Percentiles rank a stretch among this genome's conserved stretches.
phyloP scores from a whole-genome alignment of 2,329 filamentous ascomycete species.

The Magnaporthiopsis incrustans region DNA sequence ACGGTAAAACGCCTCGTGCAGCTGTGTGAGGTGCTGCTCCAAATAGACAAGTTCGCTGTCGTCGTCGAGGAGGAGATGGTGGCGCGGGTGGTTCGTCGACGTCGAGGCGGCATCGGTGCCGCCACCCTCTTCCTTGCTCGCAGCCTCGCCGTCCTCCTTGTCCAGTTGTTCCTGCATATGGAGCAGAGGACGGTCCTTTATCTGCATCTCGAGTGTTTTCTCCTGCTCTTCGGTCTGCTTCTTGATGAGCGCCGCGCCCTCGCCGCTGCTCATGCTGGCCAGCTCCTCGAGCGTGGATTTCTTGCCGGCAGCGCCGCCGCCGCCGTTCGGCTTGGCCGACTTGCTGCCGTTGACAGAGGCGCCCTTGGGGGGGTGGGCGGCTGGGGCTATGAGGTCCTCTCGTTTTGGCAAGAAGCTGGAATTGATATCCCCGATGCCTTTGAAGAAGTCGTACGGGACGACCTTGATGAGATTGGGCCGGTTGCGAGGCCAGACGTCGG shows the following conservation, averaged over 20 bases:
- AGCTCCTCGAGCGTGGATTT: slow-evolving; percentile 59
- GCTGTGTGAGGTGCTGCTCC: slow-evolving; percentile 62
- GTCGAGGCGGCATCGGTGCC: slow-evolving; percentile 22
- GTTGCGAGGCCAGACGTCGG: slow-evolving; percentile 91
- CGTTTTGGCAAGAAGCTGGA: slow-evolving; percentile 89
- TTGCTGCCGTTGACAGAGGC: not conserved
- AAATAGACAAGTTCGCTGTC: slow-evolving; percentile 75
- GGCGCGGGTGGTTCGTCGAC: slow-evolving; percentile 36
- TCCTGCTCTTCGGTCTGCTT: slow-evolving; percentile 80
- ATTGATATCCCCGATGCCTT: slow-evolving; percentile 97
- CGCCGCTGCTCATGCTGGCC: slow-evolving; percentile 65
- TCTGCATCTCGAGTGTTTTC: slow-evolving; percentile 77
- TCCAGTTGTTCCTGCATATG: slow-evolving; percentile 89
- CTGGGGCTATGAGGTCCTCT: slow-evolving; percentile 38
- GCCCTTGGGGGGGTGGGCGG: slow-evolving; percentile 8
- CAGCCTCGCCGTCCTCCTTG: slow-evolving; percentile 63
- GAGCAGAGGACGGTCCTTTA: slow-evolving; percentile 80
- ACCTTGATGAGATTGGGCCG: slow-evolving; percentile 91
- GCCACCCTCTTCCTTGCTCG: slow-evolving; percentile 25
- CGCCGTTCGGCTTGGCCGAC: not conserved
- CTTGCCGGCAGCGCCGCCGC: slow-evolving; percentile 13
- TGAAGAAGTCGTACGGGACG: slow-evolving; percentile 93
- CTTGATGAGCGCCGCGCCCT: slow-evolving; percentile 60
- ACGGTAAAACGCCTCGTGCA: slow-evolving; percentile 77
- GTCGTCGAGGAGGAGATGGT: slow-evolving; percentile 79